Evolutionary conservation across 1,284 basidiomycete genomes (phyloP), one percentile per base, ranked within the genome.

Genomic region (Rhodotorula glutinis): DNA sequence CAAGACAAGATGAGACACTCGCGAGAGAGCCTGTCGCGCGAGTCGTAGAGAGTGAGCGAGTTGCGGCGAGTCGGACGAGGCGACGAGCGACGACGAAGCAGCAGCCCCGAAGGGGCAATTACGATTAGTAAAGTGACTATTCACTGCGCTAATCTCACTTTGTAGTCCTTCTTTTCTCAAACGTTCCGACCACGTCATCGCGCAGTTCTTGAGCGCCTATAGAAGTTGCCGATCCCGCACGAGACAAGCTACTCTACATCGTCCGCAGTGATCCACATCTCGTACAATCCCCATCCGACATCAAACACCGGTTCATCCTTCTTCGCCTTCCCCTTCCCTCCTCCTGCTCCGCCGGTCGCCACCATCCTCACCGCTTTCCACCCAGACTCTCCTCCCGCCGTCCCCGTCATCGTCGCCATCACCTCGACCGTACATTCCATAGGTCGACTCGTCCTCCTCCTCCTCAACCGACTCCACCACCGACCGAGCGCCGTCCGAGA

Each of bases 261-360:
- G n/a, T 25, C 49, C 49, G n/a, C 60, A 38, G 54, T 54, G 10
- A 72, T 19, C 57, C 62, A 63, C 27, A 74, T 51, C 64, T 74
- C 71, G 53, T 71, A 73, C 14, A 73, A 63, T 4, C 71, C 73
- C 73, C 73, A 74, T 11, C 73, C 73, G 21, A 62, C 51, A 2
- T 51, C 44, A 29, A 57, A n/a, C 27, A 30, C 41, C 44, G 46
- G 51, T 27, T 53, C 59, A 21, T 55, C 44, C 33, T 3, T 30
- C 61, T 9, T 11, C 25, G 21, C 25, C 49, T 8, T 33, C 16
- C 11, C 25, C 25, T 10, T 11, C 19, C 56, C 8, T 7, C 25
- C 13, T 16, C 27, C 13, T 10, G 21, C 30, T 5, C 44, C 44
- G 33, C 33, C 33, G 33, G 54, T 33, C 23, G 44, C 56, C 61